Conservation (phyloP, 176 grass and related monocot genomes). For the Carex cristatella region DNA sequence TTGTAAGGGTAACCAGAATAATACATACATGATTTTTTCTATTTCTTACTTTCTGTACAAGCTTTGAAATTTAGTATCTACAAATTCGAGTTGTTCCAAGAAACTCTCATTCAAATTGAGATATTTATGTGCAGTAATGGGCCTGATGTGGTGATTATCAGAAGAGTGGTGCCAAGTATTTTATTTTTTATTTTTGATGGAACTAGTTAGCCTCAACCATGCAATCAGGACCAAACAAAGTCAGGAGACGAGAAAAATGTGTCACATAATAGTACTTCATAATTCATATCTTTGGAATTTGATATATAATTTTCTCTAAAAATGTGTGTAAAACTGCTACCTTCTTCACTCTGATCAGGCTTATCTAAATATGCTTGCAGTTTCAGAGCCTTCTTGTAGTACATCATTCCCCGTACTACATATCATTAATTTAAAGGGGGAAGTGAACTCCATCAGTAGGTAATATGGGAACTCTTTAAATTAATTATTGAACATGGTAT, state of each 20-base stretch:
- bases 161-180: background rate
- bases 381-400: slow-evolving; percentile 68
- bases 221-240: background rate
- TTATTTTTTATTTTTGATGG: background rate
- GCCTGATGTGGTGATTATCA: background rate
- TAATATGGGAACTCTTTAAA: slow-evolving; percentile 4
- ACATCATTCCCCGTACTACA: slow-evolving; percentile 95
- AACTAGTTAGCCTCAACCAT: background rate
- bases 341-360: slow-evolving; percentile 48
- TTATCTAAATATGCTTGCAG: slow-evolving; percentile 78
- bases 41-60: background rate
- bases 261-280: background rate
- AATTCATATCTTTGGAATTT: slow-evolving; percentile 7
- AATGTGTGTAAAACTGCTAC: background rate
- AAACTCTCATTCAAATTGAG: background rate
- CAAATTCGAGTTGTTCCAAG: background rate
- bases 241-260: background rate
- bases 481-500: background rate
- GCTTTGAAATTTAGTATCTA: background rate
- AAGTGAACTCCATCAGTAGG: background rate
- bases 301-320: background rate
- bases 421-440: background rate
- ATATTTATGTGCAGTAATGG: background rate
- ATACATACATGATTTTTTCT: background rate
- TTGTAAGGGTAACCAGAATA: slow-evolving; percentile 1